Conservation (phyloP, 495 filamentous ascomycete genomes). For the Friedmanniomyces endolithicus region DNA sequence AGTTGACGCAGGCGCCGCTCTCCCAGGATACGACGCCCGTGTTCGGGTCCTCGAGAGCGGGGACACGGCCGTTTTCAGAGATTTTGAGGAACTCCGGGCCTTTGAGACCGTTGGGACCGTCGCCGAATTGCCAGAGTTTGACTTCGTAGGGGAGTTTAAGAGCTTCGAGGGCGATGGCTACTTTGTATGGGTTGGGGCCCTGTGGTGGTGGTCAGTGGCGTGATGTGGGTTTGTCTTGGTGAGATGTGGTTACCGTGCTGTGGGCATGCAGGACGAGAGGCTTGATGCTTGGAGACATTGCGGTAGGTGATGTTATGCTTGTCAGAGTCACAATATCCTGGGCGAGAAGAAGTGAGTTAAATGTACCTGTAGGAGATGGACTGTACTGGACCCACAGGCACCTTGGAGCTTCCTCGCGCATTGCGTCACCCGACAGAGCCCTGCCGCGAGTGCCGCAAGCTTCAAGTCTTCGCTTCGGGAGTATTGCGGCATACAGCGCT, state of each 20-base stretch:
- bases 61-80: constrained; percentile 25
- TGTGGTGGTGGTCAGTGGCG: background rate
- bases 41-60: constrained; percentile 29
- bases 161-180: constrained; percentile 24
- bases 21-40: constrained; percentile 40
- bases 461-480: background rate
- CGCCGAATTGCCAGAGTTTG: constrained; percentile 25
- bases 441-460: background rate
- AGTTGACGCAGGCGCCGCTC: constrained; percentile 60
- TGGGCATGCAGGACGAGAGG: constrained; percentile 33
- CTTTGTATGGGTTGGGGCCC: constrained; percentile 34
- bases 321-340: background rate
- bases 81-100: constrained; percentile 20
- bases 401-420: background rate
- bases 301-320: background rate
- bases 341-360: too few relatives aligned
- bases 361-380: too few relatives aligned
- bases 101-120: constrained; percentile 23
- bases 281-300: constrained; percentile 16
- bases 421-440: background rate
- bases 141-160: constrained; percentile 23
- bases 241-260: constrained; percentile 11
- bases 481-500: background rate
- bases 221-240: background rate
- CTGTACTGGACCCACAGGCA: too few relatives aligned